Conservation (phyloP, 441 rosid genomes). For the Populus hybrid region DNA sequence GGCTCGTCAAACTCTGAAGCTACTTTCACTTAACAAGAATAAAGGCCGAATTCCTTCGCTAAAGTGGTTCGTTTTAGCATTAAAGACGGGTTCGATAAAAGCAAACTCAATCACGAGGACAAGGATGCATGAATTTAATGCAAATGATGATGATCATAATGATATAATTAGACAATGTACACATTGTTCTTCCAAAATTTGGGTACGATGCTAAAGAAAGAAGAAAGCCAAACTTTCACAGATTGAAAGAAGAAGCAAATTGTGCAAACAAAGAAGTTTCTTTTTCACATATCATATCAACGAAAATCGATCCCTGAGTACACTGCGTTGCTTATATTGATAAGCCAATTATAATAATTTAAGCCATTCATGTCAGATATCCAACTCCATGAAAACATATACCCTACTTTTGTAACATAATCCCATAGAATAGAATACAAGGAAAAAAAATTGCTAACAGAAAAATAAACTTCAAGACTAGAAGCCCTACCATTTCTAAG, state of each 20-base stretch:
- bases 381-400: conserved; percentile 24
- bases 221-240: background rate
- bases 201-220: background rate
- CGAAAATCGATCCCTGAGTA: conserved; percentile 14
- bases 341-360: background rate
- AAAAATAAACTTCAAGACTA: conserved; percentile 18
- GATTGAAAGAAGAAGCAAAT: background rate
- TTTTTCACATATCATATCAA: conserved; percentile 6
- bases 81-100: background rate
- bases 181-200: background rate
- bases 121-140: background rate
- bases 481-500: conserved; percentile 32
- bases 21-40: background rate
- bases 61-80: background rate
- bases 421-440: conserved; percentile 26
- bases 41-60: background rate
- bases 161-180: background rate
- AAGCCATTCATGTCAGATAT: conserved; percentile 21
- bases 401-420: conserved; percentile 15
- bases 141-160: background rate
- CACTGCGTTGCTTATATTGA: conserved; percentile 15
- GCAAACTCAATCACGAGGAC: background rate
- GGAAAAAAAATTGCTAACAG: conserved; percentile 10
- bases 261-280: background rate
- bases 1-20: background rate